These are phyloP conservation scores for Pelargonium cotyledonis DNA, from an alignment of 441 rosid genomes.

Conservation along the genomic window DNA sequence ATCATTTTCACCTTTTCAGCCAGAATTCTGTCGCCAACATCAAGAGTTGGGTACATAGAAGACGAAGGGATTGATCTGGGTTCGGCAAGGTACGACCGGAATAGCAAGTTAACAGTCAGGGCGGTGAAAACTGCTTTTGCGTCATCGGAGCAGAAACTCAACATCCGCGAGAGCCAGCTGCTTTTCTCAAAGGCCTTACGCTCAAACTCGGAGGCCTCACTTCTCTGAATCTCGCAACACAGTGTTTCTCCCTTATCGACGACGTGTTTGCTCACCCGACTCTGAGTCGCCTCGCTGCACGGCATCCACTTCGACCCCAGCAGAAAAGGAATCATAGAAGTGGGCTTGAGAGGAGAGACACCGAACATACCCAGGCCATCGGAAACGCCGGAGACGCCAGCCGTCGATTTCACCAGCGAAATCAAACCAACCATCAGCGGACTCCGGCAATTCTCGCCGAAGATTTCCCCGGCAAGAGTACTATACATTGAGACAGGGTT, in stretches of 20 bases:
- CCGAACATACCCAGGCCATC: conserved; percentile 30
- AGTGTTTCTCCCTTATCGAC: conserved; percentile 43
- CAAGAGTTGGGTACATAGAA: conserved; percentile 64
- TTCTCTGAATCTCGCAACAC: conserved; percentile 9
- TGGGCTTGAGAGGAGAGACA: conserved; percentile 51
- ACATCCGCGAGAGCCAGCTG: conserved; percentile 59
- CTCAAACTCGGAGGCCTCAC: conserved; percentile 33
- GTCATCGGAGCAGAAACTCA: conserved; percentile 67
- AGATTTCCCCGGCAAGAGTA: conserved; percentile 42
- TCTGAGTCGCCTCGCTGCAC: conserved; percentile 39
- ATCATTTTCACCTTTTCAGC: conserved; percentile 52
- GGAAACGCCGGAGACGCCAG: conserved; percentile 23
- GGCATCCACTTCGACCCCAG: conserved; percentile 81
- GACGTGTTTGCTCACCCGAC: conserved; percentile 26
- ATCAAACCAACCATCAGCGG: conserved; percentile 49
- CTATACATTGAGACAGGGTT: conserved; percentile 30
- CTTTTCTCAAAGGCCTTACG: conserved; percentile 26
- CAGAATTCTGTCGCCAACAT: conserved; percentile 60
- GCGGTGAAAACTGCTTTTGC: conserved; percentile 86
- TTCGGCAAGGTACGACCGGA: conserved; percentile 53
- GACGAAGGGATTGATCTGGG: conserved; percentile 57
- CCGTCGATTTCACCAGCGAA: conserved; percentile 53
- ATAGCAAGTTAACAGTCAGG: conserved; percentile 63
- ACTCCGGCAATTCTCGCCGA: conserved; percentile 36
- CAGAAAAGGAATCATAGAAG: conserved; percentile 58